Evolutionary conservation across 495 filamentous ascomycete species (phyloP), one percentile per base, ranked within the genome.

Genomic region (Chaetomium tenue): DNA sequence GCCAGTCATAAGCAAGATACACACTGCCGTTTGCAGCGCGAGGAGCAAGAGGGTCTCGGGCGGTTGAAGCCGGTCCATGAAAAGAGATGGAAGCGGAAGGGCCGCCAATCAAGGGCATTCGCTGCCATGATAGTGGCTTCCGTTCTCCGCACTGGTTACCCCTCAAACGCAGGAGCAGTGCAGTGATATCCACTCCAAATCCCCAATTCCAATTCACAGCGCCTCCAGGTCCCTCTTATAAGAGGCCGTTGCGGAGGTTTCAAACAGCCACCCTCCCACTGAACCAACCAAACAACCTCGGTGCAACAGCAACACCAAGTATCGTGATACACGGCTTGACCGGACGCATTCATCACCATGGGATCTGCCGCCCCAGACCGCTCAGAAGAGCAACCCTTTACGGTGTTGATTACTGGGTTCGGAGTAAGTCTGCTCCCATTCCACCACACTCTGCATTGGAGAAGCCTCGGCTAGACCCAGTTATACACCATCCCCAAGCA

Each of bases 391-490:
- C 56, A 83, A 39, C 85, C 88, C 68, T 73, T 91, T 68, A 88
- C 80, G 23, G 86, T 92, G 47, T 73, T 91, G 50, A 81, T 92
- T 63, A 91, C 89, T 18, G 89, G 89, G 37, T 92, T 91, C 67
- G 86, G 82, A 47, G 89, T 91, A 80, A 73, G 86, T 44, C 13
- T 2, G 3, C 40, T 15, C 16, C 15, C 40, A 18, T 44, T 15
- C 2, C 40, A 37, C 8, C 33, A 37, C 33, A 37, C 33, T 37
- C 33, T 7, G 33, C 33, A 12, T 37, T 37, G 33, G 33, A 37
- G 33, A 5, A 37, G 33, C 33, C 9, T 37, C 33, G 5, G 33
- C 8, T 12, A 7, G 9, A 37, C 33, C 33, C 5, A 37, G 9
- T 37, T 9, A 7, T 8, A 37, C 33, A 37, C 33, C 30, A 3